A percentile compares a stretch with the other conserved stretches of the same genome.
Conservation (phyloP, 768 basidiomycete species). For the Galerina marginata region DNA sequence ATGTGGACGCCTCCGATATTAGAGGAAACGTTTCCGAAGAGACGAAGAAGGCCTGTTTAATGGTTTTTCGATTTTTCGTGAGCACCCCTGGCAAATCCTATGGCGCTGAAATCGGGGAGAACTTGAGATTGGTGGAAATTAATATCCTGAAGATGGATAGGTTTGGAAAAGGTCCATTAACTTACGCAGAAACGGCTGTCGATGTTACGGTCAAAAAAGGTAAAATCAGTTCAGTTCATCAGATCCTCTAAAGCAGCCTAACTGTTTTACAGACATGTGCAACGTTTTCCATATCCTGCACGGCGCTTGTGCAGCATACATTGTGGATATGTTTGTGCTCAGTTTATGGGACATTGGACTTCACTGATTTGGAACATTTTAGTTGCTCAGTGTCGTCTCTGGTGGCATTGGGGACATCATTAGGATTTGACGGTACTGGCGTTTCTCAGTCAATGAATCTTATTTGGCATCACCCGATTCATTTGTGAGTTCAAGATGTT, state of each 20-base stretch:
- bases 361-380: neutral
- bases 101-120: constrained; percentile 42
- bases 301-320: constrained; percentile 60
- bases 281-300: constrained; percentile 55
- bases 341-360: neutral
- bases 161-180: constrained; percentile 14
- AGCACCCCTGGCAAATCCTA: constrained; percentile 40
- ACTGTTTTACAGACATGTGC: constrained; percentile 54
- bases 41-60: constrained; percentile 38
- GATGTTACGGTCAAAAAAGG: constrained; percentile 46
- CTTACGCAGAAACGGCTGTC: constrained; percentile 39
- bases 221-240: constrained; percentile 15
- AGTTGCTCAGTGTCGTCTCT: constrained; percentile 53
- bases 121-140: constrained; percentile 41
- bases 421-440: constrained; percentile 48
- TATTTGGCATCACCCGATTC: constrained; percentile 51
- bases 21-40: constrained; percentile 47
- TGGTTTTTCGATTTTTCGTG: constrained; percentile 43
- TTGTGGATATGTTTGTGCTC: constrained; percentile 56
- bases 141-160: constrained; percentile 30
- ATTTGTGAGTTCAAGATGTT: constrained; percentile 33
- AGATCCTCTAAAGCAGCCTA: neutral
- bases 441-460: constrained; percentile 58
- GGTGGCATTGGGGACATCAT: constrained; percentile 43
- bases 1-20: constrained; percentile 35